Conservation (phyloP, 208 protist genomes). For the Endotrypanum monterogeii region DNA sequence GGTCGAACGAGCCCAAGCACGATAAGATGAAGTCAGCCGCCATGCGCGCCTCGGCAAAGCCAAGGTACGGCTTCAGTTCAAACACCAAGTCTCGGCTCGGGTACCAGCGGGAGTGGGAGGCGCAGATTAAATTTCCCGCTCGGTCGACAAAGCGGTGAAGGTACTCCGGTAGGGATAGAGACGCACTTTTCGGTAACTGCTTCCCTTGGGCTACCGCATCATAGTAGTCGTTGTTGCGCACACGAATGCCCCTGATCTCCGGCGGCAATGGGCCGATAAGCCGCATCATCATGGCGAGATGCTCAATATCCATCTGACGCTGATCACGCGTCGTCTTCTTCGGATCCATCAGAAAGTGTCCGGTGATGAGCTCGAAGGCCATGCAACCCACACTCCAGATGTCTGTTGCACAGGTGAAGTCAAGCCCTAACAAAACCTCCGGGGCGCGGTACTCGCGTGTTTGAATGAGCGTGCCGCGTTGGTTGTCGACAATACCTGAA, state of each 20-base stretch:
- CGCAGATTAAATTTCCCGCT: constrained; percentile 60
- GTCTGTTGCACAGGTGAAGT: constrained; percentile 89
- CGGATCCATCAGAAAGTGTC: constrained; percentile 88
- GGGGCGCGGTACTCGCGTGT: constrained; percentile 92
- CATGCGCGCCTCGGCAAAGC: constrained; percentile 25
- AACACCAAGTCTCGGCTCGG: constrained; percentile 44
- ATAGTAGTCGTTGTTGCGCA: constrained; percentile 47
- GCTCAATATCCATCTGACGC: constrained; percentile 73
- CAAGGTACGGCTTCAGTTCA: constrained; percentile 59
- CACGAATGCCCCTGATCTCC: constrained; percentile 52
- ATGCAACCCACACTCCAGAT: constrained; percentile 93
- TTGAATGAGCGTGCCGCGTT: constrained; percentile 80
- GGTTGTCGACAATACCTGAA: constrained; percentile 63
- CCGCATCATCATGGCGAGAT: constrained; percentile 87
- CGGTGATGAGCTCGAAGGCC: constrained; percentile 87
- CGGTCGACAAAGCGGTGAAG: constrained; percentile 67
- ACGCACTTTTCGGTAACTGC: constrained; percentile 5
- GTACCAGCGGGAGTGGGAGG: constrained; percentile 46
- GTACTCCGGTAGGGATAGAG: constrained; percentile 46
- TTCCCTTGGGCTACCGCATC: constrained; percentile 14
- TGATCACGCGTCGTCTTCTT: constrained; percentile 59
- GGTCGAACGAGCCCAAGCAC: constrained; percentile 67
- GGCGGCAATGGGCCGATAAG: constrained; percentile 65
- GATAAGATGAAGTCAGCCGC: constrained; percentile 65
- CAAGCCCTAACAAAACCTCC: constrained; percentile 86